Percentiles rank a stretch among this genome's conserved stretches.
phyloP scores from a whole-genome alignment of 2,329 filamentous ascomycete species.

The Teratosphaeriaceae sp. region DNA sequence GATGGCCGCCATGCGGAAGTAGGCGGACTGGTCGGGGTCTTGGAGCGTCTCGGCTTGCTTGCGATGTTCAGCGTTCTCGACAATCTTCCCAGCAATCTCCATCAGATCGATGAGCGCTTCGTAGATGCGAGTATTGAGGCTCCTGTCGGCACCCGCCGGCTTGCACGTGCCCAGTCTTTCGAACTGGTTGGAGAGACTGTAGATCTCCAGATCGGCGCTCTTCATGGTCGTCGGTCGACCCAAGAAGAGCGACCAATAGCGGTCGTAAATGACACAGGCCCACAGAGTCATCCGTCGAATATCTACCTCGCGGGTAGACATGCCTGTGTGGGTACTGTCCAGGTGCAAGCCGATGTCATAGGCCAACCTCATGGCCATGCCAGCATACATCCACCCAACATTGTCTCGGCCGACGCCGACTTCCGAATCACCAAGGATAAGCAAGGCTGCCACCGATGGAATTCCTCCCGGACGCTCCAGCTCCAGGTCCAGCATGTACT shows the following conservation, averaged over 20 bases:
- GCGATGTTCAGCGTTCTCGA: constrained; percentile 19
- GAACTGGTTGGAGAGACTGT: constrained; percentile 18
- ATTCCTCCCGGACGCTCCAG: constrained; percentile 19
- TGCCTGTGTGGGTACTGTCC: constrained; percentile 17
- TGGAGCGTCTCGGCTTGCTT: constrained; percentile 9
- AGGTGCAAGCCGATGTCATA: constrained; percentile 22
- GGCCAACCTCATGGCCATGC: constrained; percentile 22
- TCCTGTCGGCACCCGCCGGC: constrained; percentile 16
- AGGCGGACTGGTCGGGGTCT: constrained; percentile 19
- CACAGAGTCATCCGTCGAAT: constrained; percentile 21
- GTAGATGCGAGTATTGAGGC: constrained; percentile 21
- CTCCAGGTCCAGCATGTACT: constrained; percentile 23
- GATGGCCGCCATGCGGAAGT: constrained; percentile 20
- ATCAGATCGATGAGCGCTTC: constrained; percentile 22
- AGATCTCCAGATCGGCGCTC: constrained; percentile 20
- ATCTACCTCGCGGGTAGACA: constrained; percentile 18
- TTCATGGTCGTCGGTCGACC: constrained; percentile 23
- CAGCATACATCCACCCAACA: constrained; percentile 22
- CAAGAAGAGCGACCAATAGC: constrained; percentile 22
- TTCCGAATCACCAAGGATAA: constrained; percentile 21
- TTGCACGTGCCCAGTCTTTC: constrained; percentile 20
- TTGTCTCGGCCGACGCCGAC: constrained; percentile 21
- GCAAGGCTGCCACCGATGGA: constrained; percentile 19
- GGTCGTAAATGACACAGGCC: constrained; percentile 23
- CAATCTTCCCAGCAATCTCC: constrained; percentile 23